Evolutionary conservation across 352 stramenopile genomes (phyloP).

Genomic region (Globisporangium rhizosaccharum): DNA sequence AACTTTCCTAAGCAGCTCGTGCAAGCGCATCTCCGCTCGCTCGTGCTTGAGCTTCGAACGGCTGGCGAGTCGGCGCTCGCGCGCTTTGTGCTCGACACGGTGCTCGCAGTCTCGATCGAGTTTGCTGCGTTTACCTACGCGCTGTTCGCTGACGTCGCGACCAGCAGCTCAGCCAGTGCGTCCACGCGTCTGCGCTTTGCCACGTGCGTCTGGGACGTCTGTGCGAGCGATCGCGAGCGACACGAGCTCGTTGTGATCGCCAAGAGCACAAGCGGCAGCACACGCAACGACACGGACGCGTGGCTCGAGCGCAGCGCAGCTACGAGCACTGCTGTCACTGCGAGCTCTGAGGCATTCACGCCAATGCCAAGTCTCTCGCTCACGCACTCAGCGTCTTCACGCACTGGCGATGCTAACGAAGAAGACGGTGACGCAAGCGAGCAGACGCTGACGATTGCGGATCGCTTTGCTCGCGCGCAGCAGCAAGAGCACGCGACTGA

Average conservation of each 20-base stretch:
- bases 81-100: constrained; percentile 42
- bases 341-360: no score
- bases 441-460: constrained; percentile 2
- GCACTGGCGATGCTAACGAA: background rate
- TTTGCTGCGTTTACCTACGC: constrained; percentile 43
- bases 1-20: constrained; percentile 69
- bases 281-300: background rate
- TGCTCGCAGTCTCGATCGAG: constrained; percentile 47
- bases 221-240: constrained; percentile 26
- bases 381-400: background rate
- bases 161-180: background rate
- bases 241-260: constrained; percentile 22
- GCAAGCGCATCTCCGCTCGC: constrained; percentile 45
- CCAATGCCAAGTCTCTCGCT: no score
- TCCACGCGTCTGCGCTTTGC: constrained; percentile 16
- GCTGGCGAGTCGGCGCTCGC: constrained; percentile 7
- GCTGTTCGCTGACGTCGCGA: constrained; percentile 27
- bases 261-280: constrained; percentile 3
- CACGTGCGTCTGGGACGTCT: constrained; percentile 28
- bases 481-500: background rate
- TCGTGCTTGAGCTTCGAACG: background rate
- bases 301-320: background rate
- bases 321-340: background rate
- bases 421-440: background rate
- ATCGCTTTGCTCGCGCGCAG: constrained; percentile 10